Percentiles rank a stretch among this genome's conserved stretches.
phyloP scores from a whole-genome alignment of 2,329 filamentous ascomycete species.

The Ophiosphaerella korrae region DNA sequence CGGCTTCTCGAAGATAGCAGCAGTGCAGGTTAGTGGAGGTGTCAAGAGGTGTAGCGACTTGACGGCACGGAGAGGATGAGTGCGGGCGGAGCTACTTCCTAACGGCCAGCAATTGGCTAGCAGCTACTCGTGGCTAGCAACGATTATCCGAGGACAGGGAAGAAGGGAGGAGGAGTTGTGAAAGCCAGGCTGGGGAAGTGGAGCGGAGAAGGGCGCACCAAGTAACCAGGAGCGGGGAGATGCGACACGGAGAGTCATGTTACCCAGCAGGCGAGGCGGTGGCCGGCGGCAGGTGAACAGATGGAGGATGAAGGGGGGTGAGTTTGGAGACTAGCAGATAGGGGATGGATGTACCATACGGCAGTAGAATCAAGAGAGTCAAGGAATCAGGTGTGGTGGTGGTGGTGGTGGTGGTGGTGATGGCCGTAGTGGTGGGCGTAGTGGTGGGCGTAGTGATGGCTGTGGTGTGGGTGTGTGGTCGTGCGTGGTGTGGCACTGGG shows the following conservation, averaged over 20 bases:
- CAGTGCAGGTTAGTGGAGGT: conserved; percentile 16
- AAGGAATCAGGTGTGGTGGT: too few relatives aligned
- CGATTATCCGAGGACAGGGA: conserved; percentile 31
- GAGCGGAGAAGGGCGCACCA: conserved; percentile 30
- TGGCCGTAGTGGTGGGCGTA: too few relatives aligned
- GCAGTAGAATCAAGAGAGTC: too few relatives aligned
- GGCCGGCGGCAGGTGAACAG: background rate
- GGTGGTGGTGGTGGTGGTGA: too few relatives aligned
- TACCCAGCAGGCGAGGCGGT: conserved; percentile 11
- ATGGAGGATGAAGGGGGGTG: too few relatives aligned
- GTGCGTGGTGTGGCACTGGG: conserved; percentile 19
- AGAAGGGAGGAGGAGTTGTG: conserved; percentile 14
- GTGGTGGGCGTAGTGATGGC: too few relatives aligned
- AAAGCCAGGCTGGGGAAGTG: conserved; percentile 1
- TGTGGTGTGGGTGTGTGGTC: too few relatives aligned
- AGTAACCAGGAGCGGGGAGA: conserved; percentile 9
- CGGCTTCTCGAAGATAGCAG: conserved; percentile 39
- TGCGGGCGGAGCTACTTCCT: conserved; percentile 26
- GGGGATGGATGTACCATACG: too few relatives aligned
- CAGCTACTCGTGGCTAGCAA: conserved; percentile 4
- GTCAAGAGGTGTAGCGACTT: conserved; percentile 18
- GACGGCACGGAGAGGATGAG: conserved; percentile 12
- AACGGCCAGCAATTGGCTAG: conserved; percentile 26
- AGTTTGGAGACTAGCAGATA: too few relatives aligned
- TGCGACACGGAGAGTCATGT: conserved; percentile 13